phyloP scores from a whole-genome alignment of 805 yeast species.

The Candida ortonii region DNA sequence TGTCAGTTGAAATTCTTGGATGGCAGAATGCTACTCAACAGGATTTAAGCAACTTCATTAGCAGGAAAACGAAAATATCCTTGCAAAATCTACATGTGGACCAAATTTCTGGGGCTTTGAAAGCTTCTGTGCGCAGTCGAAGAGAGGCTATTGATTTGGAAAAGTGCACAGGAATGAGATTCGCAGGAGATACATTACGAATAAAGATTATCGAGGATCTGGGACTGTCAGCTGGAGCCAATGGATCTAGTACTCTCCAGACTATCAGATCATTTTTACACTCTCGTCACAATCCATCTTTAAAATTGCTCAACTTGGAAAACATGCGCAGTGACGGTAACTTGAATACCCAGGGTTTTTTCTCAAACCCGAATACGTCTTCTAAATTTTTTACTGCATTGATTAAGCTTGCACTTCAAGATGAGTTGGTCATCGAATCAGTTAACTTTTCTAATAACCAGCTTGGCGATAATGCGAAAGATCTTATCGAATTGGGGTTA shows the following conservation, averaged over 20 bases:
- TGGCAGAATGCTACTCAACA: constrained; percentile 79
- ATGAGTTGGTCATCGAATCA: constrained; percentile 56
- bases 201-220: constrained; percentile 39
- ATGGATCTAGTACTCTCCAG: constrained; percentile 48
- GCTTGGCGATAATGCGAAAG: constrained; percentile 54
- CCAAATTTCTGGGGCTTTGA: constrained; percentile 46
- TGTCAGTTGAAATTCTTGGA: constrained; percentile 62
- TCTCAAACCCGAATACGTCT: constrained; percentile 40
- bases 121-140: constrained; percentile 54
- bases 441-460: constrained; percentile 68
- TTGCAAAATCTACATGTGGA: constrained; percentile 54
- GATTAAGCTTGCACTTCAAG: constrained; percentile 70
- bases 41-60: constrained; percentile 66
- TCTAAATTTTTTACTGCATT: constrained; percentile 88
- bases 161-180: constrained; percentile 71
- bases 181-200: constrained; percentile 69
- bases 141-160: constrained; percentile 57
- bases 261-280: constrained; percentile 58
- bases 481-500: constrained; percentile 62
- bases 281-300: constrained; percentile 62
- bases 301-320: constrained; percentile 67
- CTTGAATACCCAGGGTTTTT: constrained; percentile 59
- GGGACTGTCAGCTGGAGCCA: constrained; percentile 23
- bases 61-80: constrained; percentile 59
- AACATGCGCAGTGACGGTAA: constrained; percentile 60